Evolutionary conservation across 2,329 filamentous ascomycete genomes (phyloP).

Genomic region (Chalaropsis ovoidea): DNA sequence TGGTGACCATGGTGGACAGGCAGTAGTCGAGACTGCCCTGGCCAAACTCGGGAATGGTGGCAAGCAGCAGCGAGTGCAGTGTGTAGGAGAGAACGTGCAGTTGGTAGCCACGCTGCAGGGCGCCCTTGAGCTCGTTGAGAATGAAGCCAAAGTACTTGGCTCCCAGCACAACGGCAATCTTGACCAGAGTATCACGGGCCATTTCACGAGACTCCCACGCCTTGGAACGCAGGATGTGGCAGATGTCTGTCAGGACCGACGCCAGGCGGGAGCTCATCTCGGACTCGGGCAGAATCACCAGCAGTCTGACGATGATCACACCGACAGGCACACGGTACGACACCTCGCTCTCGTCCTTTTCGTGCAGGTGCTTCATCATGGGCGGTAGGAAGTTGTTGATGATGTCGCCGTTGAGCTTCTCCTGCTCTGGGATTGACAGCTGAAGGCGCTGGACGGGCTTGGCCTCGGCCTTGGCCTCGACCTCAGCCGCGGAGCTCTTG

Average conservation of each 20-base stretch:
- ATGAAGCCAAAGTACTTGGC: constrained; percentile 81
- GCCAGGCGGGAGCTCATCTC: constrained; percentile 67
- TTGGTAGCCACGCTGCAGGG: constrained; percentile 78
- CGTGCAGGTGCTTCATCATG: constrained; percentile 73
- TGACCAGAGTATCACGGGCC: constrained; percentile 74
- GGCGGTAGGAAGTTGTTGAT: constrained; percentile 66
- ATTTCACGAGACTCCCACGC: constrained; percentile 82
- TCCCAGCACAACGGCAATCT: constrained; percentile 72
- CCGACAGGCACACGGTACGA: constrained; percentile 86
- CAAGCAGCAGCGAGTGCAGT: constrained; percentile 79
- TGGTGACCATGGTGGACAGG: constrained; percentile 61
- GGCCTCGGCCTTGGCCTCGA: constrained; percentile 17
- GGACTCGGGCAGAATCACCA: constrained; percentile 65
- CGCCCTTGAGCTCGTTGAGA: constrained; percentile 77
- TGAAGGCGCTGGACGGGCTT: constrained; percentile 39
- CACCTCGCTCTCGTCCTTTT: constrained; percentile 90
- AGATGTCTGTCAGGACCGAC: constrained; percentile 79
- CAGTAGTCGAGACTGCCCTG: constrained; percentile 88
- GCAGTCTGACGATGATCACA: constrained; percentile 75
- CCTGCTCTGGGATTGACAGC: constrained; percentile 53
- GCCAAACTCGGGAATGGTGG: constrained; percentile 58
- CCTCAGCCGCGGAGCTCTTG: constrained; percentile 37
- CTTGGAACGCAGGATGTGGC: constrained; percentile 82
- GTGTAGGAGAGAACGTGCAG: constrained; percentile 92
- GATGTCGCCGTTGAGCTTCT: constrained; percentile 63